These are phyloP conservation scores for Ceratocystis harringtonii DNA, from an alignment of 2,329 filamentous ascomycete species.

Conservation along the genomic window DNA sequence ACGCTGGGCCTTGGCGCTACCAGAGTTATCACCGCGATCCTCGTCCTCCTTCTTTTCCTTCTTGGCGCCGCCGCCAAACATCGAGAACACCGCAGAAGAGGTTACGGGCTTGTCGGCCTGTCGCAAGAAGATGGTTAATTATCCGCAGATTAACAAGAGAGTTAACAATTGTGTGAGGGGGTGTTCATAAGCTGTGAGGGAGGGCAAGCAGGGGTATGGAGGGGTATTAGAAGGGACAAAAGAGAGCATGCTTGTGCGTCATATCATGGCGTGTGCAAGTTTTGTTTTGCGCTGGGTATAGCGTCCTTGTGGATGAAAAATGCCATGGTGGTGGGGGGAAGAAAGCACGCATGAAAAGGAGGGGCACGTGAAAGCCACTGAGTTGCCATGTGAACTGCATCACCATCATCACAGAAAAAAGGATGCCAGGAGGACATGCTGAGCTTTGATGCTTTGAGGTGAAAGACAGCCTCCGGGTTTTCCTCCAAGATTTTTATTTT, in stretches of 20 bases:
- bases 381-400: background rate
- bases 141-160: background rate
- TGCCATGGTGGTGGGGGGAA: background rate
- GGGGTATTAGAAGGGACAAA: background rate
- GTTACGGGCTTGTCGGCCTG: conserved; percentile 30
- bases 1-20: conserved; percentile 68
- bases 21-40: conserved; percentile 73
- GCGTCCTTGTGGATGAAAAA: background rate
- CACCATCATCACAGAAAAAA: too few species aligned
- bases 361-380: background rate
- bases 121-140: background rate
- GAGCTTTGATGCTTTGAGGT: too few species aligned
- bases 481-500: background rate
- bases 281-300: background rate
- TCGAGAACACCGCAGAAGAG: conserved; percentile 70
- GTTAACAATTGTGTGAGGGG: too few species aligned
- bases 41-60: conserved; percentile 87
- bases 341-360: background rate
- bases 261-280: background rate
- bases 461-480: background rate
- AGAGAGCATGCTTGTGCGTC: conserved; percentile 1
- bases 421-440: too few species aligned
- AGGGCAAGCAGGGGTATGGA: background rate
- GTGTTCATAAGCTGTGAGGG: background rate
- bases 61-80: conserved; percentile 96